Evolutionary conservation across 306 rosid species (phyloP), one percentile per base, ranked within the genome.

Genomic region (Aeschynomene evenia): DNA sequence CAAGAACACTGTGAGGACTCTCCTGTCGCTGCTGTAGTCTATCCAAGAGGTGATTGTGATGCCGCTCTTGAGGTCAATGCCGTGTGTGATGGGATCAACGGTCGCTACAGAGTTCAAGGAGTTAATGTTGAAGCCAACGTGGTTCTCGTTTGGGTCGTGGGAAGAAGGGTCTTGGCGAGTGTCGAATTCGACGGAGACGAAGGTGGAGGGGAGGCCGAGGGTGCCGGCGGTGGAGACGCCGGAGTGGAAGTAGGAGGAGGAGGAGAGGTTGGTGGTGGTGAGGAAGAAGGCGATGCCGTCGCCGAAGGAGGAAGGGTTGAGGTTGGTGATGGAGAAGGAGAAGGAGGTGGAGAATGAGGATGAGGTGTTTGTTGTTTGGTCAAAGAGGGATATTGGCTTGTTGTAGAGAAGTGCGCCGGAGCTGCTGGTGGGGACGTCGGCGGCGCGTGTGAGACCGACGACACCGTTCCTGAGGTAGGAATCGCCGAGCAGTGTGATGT

Each of bases 401-500:
- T 85, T 67, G 79, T 77, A 90, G 55, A 88, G 68, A 2, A 81
- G 75, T 2, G 88, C 45, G 23, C 98, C 97, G 51, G 87, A 80
- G 76, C 85, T 77, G 1, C 97, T 80, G 21, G 89, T 75, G 0
- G 98, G 97, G 15, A 90, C 90, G 16, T 80, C 70, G 74, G 84
- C 73, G 70, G 89, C 79, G 22, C 78, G 63, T 9, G 98, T 90
- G 77, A 90, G 93, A 12, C 97, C 96, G 3, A 94, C 49, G 1
- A 81, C 36, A 31, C 97, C 96, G 22, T 82, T 64, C 11, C 83
- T 81, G 86, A 94, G 89, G 49, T 84, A 83, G 18, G 98, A 90
- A 65, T 88, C 96, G 34, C 96, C 97, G 15, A 90, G 83, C 67
- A 94, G 89, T 20, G 95, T 88, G 55, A 94, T 84, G 87, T 94